Conservation (phyloP, 2,329 filamentous ascomycete genomes). For the Aureobasidium sp. region DNA sequence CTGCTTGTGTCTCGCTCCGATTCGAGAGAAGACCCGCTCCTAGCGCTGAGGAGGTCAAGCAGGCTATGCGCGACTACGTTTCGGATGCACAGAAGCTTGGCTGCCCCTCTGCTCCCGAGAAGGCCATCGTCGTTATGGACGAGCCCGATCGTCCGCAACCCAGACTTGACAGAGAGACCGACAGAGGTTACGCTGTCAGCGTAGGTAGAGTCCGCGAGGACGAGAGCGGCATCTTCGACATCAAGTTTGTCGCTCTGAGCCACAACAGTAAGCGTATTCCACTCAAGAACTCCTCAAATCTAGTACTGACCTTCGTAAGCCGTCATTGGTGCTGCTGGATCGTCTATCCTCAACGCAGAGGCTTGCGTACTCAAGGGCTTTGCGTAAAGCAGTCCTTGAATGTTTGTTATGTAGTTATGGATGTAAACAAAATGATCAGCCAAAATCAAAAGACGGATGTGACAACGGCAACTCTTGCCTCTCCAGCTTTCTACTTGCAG, state of each 20-base stretch:
- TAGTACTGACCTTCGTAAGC: slow-evolving; percentile 40
- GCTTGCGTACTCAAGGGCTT: slow-evolving; percentile 78
- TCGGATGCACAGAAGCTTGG: slow-evolving; percentile 76
- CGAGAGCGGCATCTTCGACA: slow-evolving; percentile 81
- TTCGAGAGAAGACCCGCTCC: slow-evolving; percentile 73
- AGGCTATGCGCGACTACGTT: slow-evolving; percentile 72
- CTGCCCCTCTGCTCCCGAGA: slow-evolving; percentile 76
- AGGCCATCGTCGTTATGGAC: slow-evolving; percentile 81
- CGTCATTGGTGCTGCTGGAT: slow-evolving; percentile 92
- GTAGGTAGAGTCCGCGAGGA: slow-evolving; percentile 84
- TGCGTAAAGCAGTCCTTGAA: slow-evolving; percentile 9
- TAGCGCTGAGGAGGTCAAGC: slow-evolving; percentile 66
- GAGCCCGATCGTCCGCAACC: slow-evolving; percentile 88
- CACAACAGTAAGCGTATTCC: slow-evolving; percentile 56
- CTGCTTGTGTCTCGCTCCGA: slow-evolving; percentile 80
- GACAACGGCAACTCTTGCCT: neutral
- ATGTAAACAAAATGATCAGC: neutral
- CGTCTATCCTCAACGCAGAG: slow-evolving; percentile 90
- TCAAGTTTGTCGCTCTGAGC: slow-evolving; percentile 89
- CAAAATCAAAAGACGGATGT: neutral
- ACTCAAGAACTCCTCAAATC: too few relatives aligned
- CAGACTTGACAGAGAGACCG: slow-evolving; percentile 76
- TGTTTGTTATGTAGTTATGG: slow-evolving; percentile 5
- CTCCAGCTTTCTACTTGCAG: neutral
- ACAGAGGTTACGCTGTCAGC: slow-evolving; percentile 81